Evolutionary conservation across 2,329 filamentous ascomycete species (phyloP).

Genomic region (Xylogone sp.): DNA sequence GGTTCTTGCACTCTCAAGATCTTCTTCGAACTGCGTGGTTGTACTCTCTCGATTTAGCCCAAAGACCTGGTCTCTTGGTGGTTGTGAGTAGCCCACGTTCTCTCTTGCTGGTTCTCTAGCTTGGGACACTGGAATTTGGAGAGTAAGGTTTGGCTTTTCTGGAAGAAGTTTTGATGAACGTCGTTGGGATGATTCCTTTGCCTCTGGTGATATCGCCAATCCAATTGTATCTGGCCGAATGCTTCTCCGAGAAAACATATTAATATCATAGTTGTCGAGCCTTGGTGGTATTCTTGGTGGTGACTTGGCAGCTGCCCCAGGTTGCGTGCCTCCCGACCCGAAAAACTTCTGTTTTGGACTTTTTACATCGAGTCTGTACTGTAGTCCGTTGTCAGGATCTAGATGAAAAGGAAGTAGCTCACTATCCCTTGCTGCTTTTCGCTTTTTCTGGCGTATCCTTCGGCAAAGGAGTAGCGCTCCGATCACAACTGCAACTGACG

Average conservation of each 20-base stretch:
- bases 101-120: constrained; percentile 3
- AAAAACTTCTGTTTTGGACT: constrained; percentile 8
- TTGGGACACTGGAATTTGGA: constrained; percentile 18
- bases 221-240: constrained; percentile 24
- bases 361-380: constrained; percentile 6
- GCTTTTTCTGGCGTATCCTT: constrained; percentile 26
- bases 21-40: constrained; percentile 28
- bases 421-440: constrained; percentile 21
- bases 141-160: constrained; percentile 23
- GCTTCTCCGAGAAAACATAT: constrained; percentile 27
- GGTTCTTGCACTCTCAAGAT: constrained; percentile 11
- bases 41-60: constrained; percentile 20
- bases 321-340: constrained; percentile 18
- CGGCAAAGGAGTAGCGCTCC: constrained; percentile 34
- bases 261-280: constrained; percentile 20
- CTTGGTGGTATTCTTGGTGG: constrained; percentile 20
- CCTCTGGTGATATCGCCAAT: constrained; percentile 24
- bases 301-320: constrained; percentile 17
- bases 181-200: constrained; percentile 7
- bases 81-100: constrained; percentile 9
- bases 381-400: constrained; percentile 18
- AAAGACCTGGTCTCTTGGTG: constrained; percentile 7
- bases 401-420: constrained; percentile 27
- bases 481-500: constrained; percentile 43
- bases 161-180: constrained; percentile 26